Base-by-base conservation (phyloP, 805 yeast genomes). In the Candida ipomoeae region DNA sequence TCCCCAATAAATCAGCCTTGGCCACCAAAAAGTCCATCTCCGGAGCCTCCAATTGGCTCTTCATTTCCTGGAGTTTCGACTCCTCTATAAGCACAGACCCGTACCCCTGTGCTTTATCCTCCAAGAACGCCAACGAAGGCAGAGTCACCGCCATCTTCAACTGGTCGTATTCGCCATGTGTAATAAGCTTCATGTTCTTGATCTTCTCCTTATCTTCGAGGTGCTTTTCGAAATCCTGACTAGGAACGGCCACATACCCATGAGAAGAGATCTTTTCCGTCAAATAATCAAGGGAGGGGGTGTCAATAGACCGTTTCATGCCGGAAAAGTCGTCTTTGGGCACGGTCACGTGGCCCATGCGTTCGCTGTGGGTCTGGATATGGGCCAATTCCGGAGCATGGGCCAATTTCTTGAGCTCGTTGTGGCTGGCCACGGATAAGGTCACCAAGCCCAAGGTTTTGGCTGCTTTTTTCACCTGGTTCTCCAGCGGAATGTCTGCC, bases 141-240 rank as follows among this genome's bases (percentile, higher is more conserved):
- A 32, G 32, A 13, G 40, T 41, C 11, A 41, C 35, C 14, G 44
- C 48, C 5, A 44, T 11, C 33, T 44, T 35, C 48, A 63, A 55
- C 17, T 47, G 46, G 6, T 56, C 54, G 41, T 55, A 59, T 33
- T 59, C 62, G 23, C 53, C 58, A 31, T 53, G 52, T 2, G 55
- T 51, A 1, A 65, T 49, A 20, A 64, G 55, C 47, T 53, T 55
- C 63, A 60, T 54, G 29, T 56, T 53, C 4, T 53, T 56, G 2
- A 77, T 73, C 46, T 64, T 51, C 44, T 58, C 58, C 26, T 56
- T 65, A 29, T 65, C 66, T 34, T 61, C 61, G 18, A 78, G 52
- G 38, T 63, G 67, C 42, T 41, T 34, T 46, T 51, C 52, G 38
- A 58, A 58, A 11, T 58, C 59, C 40, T 40, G 53, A n/a, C 54